Conservation (phyloP, 208 protist species). For the Porcisia deanei region DNA sequence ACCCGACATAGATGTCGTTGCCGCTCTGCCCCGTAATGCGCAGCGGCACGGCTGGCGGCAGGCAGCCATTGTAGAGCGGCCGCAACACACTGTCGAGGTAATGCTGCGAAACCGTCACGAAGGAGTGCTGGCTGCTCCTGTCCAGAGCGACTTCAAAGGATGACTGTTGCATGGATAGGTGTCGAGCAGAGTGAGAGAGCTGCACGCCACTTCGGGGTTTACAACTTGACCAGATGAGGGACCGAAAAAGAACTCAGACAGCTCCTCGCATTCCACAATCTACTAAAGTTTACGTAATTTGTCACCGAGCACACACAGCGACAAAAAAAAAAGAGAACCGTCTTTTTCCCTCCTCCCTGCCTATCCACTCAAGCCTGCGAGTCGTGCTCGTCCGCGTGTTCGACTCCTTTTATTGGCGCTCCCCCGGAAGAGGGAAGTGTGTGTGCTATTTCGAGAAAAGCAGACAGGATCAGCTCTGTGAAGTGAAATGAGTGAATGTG, state of each 20-base stretch:
- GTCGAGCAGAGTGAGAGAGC: not conserved
- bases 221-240: not conserved
- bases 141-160: slow-evolving; percentile 68
- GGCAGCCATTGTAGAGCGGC: slow-evolving; percentile 47
- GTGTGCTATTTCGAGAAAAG: not conserved
- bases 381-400: not conserved
- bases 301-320: not conserved
- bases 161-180: slow-evolving; percentile 25
- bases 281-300: not conserved
- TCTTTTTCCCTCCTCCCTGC: not conserved
- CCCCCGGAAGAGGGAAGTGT: not conserved
- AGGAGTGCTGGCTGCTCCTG: slow-evolving; percentile 56
- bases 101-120: slow-evolving; percentile 59
- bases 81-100: slow-evolving; percentile 47
- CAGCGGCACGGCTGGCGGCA: slow-evolving; percentile 60
- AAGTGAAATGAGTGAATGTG: not conserved
- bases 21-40: slow-evolving; percentile 49
- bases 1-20: slow-evolving; percentile 64
- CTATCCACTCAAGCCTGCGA: not conserved
- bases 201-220: not conserved
- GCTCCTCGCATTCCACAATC: not conserved
- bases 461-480: not conserved
- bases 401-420: not conserved
- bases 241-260: not conserved
- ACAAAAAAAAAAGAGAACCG: not conserved